phyloP scores from a whole-genome alignment of 176 grass and related monocot genomes.

The Dactylis glomerata region DNA sequence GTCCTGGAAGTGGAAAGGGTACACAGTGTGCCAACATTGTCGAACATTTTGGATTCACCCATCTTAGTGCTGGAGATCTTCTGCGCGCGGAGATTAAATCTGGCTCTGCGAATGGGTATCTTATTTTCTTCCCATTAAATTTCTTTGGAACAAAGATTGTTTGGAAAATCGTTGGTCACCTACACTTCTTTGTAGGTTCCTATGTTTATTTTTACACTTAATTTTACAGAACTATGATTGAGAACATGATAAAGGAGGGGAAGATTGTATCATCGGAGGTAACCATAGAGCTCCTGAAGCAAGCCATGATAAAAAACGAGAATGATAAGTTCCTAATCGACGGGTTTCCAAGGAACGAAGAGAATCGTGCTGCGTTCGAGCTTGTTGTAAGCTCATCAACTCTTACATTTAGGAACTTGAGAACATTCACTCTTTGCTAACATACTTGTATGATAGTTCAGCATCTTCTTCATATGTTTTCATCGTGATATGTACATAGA shows the following conservation, averaged over 20 bases:
- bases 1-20: slow-evolving; percentile 91
- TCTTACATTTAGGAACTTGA: neutral
- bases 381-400: slow-evolving; percentile 53
- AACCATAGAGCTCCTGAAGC: slow-evolving; percentile 81
- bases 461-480: neutral
- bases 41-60: slow-evolving; percentile 76
- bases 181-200: neutral
- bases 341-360: slow-evolving; percentile 90
- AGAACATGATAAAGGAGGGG: slow-evolving; percentile 97
- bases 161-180: neutral
- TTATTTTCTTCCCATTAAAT: slow-evolving; percentile 18
- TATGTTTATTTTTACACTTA: slow-evolving; percentile 25
- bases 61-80: slow-evolving; percentile 95
- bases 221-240: slow-evolving; percentile 76
- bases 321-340: slow-evolving; percentile 87
- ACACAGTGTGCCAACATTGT: slow-evolving; percentile 93
- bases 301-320: slow-evolving; percentile 71
- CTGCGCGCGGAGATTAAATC: slow-evolving; percentile 83
- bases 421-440: neutral
- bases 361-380: slow-evolving; percentile 88
- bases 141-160: slow-evolving; percentile 14
- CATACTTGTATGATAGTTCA: neutral
- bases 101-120: slow-evolving; percentile 80
- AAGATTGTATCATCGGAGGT: slow-evolving; percentile 93
- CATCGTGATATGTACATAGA: neutral